Evolutionary conservation across 2,329 filamentous ascomycete genomes (phyloP).

Genomic region (Colletotrichum sp.): DNA sequence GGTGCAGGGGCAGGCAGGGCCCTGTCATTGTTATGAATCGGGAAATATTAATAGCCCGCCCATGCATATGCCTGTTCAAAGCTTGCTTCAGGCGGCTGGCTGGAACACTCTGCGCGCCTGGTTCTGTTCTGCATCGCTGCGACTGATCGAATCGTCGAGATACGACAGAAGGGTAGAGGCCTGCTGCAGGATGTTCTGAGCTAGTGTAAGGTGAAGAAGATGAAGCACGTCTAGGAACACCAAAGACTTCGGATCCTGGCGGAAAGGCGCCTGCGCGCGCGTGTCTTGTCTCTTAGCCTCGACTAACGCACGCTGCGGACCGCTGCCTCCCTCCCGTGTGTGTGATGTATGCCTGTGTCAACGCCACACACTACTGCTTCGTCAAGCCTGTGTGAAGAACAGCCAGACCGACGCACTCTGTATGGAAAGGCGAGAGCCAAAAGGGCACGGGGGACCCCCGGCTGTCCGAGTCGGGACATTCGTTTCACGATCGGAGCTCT

Average conservation of each 20-base stretch:
- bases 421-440: background rate
- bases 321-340: background rate
- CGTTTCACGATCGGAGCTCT: constrained; percentile 20
- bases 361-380: background rate
- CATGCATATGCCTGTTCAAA: constrained; percentile 1
- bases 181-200: background rate
- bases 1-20: background rate
- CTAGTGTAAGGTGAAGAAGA: background rate
- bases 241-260: background rate
- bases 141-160: background rate
- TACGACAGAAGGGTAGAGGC: background rate
- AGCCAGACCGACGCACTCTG: background rate
- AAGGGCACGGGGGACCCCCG: background rate
- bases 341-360: background rate
- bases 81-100: background rate
- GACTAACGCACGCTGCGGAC: background rate
- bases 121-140: background rate
- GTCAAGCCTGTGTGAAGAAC: background rate
- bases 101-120: background rate
- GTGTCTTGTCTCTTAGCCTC: background rate
- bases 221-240: background rate
- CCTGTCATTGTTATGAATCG: background rate
- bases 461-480: constrained; percentile 17
- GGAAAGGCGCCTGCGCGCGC: background rate
- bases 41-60: constrained; percentile 18